These are phyloP conservation scores for Xylaria hypoxylon DNA, from an alignment of 2,329 filamentous ascomycete genomes.

Conservation along the genomic window DNA sequence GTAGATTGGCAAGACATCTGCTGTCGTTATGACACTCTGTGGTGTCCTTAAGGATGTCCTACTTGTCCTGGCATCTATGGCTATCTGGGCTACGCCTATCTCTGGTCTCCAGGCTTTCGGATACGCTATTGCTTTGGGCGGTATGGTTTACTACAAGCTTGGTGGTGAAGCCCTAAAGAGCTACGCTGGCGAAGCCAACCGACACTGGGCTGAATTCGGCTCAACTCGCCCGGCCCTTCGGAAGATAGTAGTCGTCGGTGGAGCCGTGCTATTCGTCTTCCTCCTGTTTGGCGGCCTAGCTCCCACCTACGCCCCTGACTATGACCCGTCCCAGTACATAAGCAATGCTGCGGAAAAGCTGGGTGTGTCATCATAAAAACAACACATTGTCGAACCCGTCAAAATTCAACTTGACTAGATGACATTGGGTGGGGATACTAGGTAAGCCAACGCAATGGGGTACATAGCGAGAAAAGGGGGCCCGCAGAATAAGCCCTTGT, in stretches of 20 bases:
- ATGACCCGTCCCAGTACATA: conserved; percentile 63
- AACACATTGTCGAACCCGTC: not conserved
- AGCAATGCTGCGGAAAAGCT: conserved; percentile 63
- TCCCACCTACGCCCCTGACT: conserved; percentile 68
- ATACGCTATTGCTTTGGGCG: conserved; percentile 81
- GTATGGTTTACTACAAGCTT: conserved; percentile 89
- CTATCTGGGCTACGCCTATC: conserved; percentile 83
- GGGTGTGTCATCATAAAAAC: conserved; percentile 51
- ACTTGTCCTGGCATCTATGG: conserved; percentile 81
- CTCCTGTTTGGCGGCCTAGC: conserved; percentile 76
- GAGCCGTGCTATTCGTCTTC: conserved; percentile 73
- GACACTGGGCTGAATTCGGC: conserved; percentile 89
- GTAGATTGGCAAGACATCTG: conserved; percentile 88
- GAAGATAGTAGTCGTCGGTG: conserved; percentile 78
- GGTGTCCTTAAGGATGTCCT: conserved; percentile 91
- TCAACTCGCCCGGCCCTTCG: conserved; percentile 79
- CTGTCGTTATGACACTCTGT: conserved; percentile 85
- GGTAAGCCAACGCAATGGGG: not conserved
- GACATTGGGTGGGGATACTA: not conserved
- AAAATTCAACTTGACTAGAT: not conserved
- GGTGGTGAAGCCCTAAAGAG: conserved; percentile 85
- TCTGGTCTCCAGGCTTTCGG: conserved; percentile 83
- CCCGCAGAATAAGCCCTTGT: not conserved
- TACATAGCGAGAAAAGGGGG: not conserved
- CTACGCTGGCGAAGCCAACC: conserved; percentile 76